phyloP scores from a whole-genome alignment of 2,329 filamentous ascomycete genomes.

The Cytospora chrysosperma region DNA sequence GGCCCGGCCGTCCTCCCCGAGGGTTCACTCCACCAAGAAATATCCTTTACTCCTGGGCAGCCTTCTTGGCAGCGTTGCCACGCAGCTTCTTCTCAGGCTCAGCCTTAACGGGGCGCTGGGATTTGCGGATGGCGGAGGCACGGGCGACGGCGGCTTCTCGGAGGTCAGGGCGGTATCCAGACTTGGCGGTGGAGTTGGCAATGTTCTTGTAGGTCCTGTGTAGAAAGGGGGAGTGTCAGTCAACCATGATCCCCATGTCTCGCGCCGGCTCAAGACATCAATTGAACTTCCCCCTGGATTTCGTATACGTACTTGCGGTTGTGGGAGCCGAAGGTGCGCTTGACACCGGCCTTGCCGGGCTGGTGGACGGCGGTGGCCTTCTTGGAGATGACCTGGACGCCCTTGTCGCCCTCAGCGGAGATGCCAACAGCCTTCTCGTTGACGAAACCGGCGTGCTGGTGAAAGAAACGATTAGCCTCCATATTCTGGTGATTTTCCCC shows the following conservation, averaged over 20 bases:
- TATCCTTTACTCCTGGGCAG: slow-evolving; percentile 45
- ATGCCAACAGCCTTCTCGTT: slow-evolving; percentile 93
- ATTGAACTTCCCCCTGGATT: background rate
- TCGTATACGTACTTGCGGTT: slow-evolving; percentile 76
- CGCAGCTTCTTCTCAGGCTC: slow-evolving; percentile 71
- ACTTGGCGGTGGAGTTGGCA: slow-evolving; percentile 78
- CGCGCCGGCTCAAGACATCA: background rate
- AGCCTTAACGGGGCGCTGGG: slow-evolving; percentile 77
- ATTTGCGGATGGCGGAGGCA: slow-evolving; percentile 78
- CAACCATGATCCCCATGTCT: background rate
- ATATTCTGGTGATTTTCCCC: background rate
- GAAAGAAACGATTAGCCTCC: slow-evolving; percentile 36
- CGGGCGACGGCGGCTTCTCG: slow-evolving; percentile 78
- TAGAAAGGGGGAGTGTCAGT: background rate
- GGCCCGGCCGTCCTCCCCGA: slow-evolving; percentile 9
- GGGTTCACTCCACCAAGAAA: background rate
- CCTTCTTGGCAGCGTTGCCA: slow-evolving; percentile 77
- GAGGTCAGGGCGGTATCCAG: slow-evolving; percentile 80
- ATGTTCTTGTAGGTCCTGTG: slow-evolving; percentile 83
- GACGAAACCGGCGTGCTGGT: slow-evolving; percentile 84
- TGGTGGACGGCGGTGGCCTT: slow-evolving; percentile 70
- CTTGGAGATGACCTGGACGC: slow-evolving; percentile 81
- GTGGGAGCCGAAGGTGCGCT: slow-evolving; percentile 67
- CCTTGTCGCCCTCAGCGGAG: slow-evolving; percentile 71
- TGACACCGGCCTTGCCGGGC: slow-evolving; percentile 66